Conservation (phyloP, 2,329 filamentous ascomycete species). For the Dactylellina leptospora region DNA sequence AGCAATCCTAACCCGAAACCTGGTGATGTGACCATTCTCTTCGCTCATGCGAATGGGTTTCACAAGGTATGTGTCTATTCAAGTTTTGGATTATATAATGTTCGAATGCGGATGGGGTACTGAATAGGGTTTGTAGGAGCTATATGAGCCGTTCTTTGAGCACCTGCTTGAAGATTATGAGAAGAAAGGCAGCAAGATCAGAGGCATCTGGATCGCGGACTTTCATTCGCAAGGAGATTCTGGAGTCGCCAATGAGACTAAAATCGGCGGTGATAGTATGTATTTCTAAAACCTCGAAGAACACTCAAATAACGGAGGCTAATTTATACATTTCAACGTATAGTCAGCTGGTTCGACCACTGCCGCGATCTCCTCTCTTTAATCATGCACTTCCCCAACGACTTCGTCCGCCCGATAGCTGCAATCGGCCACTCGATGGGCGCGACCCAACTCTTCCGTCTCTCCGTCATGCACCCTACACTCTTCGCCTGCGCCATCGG, state of each 20-base stretch:
- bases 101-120: conserved; percentile 9
- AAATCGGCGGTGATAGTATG: conserved; percentile 84
- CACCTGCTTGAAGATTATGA: conserved; percentile 73
- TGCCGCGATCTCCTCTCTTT: conserved; percentile 83
- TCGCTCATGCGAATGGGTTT: conserved; percentile 89
- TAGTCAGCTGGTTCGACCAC: conserved; percentile 86
- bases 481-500: conserved; percentile 78
- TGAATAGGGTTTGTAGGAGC: conserved; percentile 68
- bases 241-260: conserved; percentile 76
- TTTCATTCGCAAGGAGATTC: conserved; percentile 85
- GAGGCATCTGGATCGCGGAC: conserved; percentile 89
- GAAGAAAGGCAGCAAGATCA: conserved; percentile 72
- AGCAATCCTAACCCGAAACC: conserved; percentile 73
- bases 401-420: conserved; percentile 82
- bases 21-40: conserved; percentile 85
- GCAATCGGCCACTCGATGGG: conserved; percentile 92
- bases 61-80: conserved; percentile 69
- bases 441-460: conserved; percentile 65
- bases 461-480: conserved; percentile 77
- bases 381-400: conserved; percentile 80
- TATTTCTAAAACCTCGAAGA: background rate
- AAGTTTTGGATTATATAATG: background rate
- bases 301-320: background rate
- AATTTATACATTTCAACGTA: background rate
- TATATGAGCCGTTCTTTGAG: conserved; percentile 92